Conservation (phyloP, 371 early-diverging fungal species). For the Mycotypha africana region DNA sequence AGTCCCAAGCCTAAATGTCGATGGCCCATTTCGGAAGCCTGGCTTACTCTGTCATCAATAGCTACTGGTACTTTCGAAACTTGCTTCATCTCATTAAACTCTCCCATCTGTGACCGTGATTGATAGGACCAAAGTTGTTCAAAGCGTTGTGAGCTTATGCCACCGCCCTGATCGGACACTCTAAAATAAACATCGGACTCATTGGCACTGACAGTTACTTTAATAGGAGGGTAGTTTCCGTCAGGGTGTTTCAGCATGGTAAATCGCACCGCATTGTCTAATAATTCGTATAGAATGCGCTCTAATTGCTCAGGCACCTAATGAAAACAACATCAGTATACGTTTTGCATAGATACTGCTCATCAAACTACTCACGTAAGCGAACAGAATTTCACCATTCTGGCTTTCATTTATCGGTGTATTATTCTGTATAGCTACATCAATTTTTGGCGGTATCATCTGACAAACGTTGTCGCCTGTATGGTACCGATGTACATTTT, state of each 20-base stretch:
- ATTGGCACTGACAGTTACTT: slow-evolving; percentile 77
- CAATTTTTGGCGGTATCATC: too few species aligned
- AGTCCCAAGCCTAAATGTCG: slow-evolving; percentile 71
- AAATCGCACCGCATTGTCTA: slow-evolving; percentile 82
- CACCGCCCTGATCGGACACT: slow-evolving; percentile 90
- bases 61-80: slow-evolving; percentile 30
- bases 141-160: slow-evolving; percentile 63
- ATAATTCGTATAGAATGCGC: slow-evolving; percentile 89
- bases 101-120: slow-evolving; percentile 28
- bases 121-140: slow-evolving; percentile 79
- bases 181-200: slow-evolving; percentile 80
- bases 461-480: neutral
- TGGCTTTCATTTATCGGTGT: too few species aligned
- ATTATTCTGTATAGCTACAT: too few species aligned
- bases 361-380: slow-evolving; percentile 35
- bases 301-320: slow-evolving; percentile 86
- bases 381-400: slow-evolving; percentile 41
- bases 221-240: slow-evolving; percentile 60
- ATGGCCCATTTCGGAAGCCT: slow-evolving; percentile 22
- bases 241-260: slow-evolving; percentile 33
- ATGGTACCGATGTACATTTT: slow-evolving; percentile 14
- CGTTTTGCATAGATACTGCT: neutral
- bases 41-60: slow-evolving; percentile 26
- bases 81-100: slow-evolving; percentile 28
- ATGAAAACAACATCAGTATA: neutral